Evolutionary conservation across 371 early-diverging fungal species (phyloP), one percentile per base, ranked within the genome.

Genomic region (Capillidium heterosporum): DNA sequence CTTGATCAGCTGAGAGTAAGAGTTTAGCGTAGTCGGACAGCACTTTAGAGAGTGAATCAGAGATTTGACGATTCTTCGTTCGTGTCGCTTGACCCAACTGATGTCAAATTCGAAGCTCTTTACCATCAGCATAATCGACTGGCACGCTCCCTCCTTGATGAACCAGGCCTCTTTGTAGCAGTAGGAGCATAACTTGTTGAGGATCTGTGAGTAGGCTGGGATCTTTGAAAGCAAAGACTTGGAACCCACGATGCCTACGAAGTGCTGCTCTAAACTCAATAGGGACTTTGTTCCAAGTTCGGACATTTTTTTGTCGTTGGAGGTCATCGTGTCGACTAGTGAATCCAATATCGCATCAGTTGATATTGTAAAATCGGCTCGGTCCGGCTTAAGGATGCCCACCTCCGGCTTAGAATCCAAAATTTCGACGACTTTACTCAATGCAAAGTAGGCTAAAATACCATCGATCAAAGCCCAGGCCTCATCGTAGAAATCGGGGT

Each of bases 11-110:
- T 81, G 81, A 0, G 82, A 76, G 59, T 85, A 83, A 5, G 76
- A 73, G 31, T 80, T 77, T 8, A 85, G 79, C 69, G 87, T 76
- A 57, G 89, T 87, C 1, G 89, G 75, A 29, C 82, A 76, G 63
- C 93, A 96, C 68, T 98, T 96, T 11, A 97, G 76, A 1, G 94
- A 85, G 62, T 87, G 95, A 4, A 98, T 66, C 26, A 98, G 65
- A 0, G 95, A 85, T 57, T 86, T 86, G 59, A 89, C 85, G 59
- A 95, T 90, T 49, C 93, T 95, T 2, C 91, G 69, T 56, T 93
- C 87, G 65, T 91, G 92, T 28, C 85, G 86, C 10, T 88, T 68
- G 74, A 95, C 78, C 95, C 96, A 98, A 28, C 74, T 70, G 2
- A 74, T 75, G 4, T 91, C 88, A 68, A 94, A 72, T 32, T 85